Evolutionary conservation across 441 rosid species (phyloP), one percentile per base, ranked within the genome.

Genomic region (Populus hybrid): DNA sequence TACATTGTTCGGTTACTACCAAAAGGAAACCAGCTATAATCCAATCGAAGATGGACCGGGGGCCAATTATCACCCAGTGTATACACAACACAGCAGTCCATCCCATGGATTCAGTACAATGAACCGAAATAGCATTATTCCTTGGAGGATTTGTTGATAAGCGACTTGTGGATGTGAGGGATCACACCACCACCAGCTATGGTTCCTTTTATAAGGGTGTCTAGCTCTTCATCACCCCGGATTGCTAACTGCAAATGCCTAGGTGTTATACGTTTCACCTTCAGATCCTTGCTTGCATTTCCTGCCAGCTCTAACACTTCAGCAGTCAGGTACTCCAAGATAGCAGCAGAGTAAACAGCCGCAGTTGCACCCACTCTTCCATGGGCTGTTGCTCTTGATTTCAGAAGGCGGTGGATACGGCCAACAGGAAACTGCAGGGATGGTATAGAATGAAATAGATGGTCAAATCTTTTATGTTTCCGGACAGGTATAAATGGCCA

Each of bases 311-410:
- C 97, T 81, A 91, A 42, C 46, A 90, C 95, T 77, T 88, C 96
- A 11, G 96, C 96, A 4, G 90, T 92, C 30, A 92, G 81, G 73
- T 92, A 92, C 82, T 90, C 97, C 85, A 92, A 71, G 64, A 92
- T 92, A n/a, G 97, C 91, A 20, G 97, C 91, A 34, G 91, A 81
- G 76, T 91, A 91, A 46, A 92, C 92, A 8, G 95, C 95, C 3
- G 95, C 97, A 0, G 97, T 89, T 40, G 95, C 95, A 28, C 98
- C 97, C 14, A 91, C 95, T 79, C 96, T 85, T 67, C 96, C 93
- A 72, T 88, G 92, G 4, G 97, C 91, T 6, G 89, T 87, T 61
- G 87, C 86, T 81, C 98, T 87, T 9, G 86, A 73, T 80, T 91
- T 89, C 79, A 89, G 81, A 16, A 88, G 87, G 4, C 97, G 89